Percentiles rank a stretch among this genome's conserved stretches.
Conservation (phyloP, 495 filamentous ascomycete species). For the Extremus antarcticus region DNA sequence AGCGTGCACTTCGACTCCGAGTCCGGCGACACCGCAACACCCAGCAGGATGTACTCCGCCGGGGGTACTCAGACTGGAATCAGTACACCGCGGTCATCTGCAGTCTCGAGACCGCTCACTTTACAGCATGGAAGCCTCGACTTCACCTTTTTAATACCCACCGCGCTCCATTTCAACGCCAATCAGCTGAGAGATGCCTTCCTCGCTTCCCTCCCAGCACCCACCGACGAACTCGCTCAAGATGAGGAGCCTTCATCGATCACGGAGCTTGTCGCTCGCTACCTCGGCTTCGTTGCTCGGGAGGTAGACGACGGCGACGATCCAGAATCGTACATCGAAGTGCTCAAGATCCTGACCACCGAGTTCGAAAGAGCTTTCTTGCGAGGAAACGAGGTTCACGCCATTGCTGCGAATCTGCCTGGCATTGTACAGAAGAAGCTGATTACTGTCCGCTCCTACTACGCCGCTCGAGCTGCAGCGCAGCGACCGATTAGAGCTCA, state of each 20-base stretch:
- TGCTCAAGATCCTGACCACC: slow-evolving; percentile 76
- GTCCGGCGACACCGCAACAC: neutral
- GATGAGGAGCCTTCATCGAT: slow-evolving; percentile 96
- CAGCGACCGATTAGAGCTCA: slow-evolving; percentile 77
- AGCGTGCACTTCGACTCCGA: slow-evolving; percentile 1
- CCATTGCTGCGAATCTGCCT: slow-evolving; percentile 68
- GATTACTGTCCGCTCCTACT: slow-evolving; percentile 77
- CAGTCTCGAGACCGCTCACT: slow-evolving; percentile 78
- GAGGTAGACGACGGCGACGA: slow-evolving; percentile 89
- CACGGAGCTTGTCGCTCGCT: slow-evolving; percentile 80
- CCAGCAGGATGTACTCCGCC: slow-evolving; percentile 56
- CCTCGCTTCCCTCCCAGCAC: slow-evolving; percentile 65
- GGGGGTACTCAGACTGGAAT: slow-evolving; percentile 65
- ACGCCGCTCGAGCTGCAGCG: slow-evolving; percentile 70
- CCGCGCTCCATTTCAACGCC: slow-evolving; percentile 88
- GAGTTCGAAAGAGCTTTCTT: slow-evolving; percentile 95
- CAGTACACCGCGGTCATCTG: slow-evolving; percentile 80
- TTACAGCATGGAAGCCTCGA: slow-evolving; percentile 90
- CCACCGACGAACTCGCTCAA: slow-evolving; percentile 92
- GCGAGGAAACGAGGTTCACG: slow-evolving; percentile 91
- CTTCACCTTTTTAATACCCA: slow-evolving; percentile 87
- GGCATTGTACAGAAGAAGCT: slow-evolving; percentile 86
- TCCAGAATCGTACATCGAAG: slow-evolving; percentile 72
- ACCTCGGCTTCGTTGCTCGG: slow-evolving; percentile 73
- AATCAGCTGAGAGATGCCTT: slow-evolving; percentile 84